Evolutionary conservation across 441 rosid species (phyloP).

Genomic region (Pelargonium citronellum): DNA sequence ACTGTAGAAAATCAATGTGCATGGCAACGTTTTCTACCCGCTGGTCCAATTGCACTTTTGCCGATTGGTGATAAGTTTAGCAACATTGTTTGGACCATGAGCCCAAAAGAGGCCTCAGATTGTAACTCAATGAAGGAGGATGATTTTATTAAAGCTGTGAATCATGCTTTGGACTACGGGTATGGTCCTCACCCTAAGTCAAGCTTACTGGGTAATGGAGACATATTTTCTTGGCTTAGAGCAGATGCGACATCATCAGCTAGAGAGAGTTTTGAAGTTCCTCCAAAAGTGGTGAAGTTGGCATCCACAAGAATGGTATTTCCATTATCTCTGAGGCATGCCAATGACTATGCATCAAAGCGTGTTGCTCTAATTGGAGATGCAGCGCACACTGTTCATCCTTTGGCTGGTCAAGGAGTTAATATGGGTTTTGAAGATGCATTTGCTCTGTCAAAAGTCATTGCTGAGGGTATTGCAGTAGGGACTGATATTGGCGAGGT

Average conservation of each 20-base stretch:
- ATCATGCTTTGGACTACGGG: constrained; percentile 77
- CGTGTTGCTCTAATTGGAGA: constrained; percentile 78
- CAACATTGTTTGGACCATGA: constrained; percentile 95
- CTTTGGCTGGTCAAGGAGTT: constrained; percentile 96
- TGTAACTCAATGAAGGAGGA: constrained; percentile 61
- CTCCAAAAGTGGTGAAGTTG: constrained; percentile 72
- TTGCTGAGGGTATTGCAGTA: constrained; percentile 73
- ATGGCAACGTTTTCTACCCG: constrained; percentile 89
- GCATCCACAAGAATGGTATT: constrained; percentile 79
- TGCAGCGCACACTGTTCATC: constrained; percentile 93
- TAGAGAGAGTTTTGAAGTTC: constrained; percentile 62
- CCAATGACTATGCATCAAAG: constrained; percentile 57
- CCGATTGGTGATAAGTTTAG: constrained; percentile 83
- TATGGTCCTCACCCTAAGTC: constrained; percentile 76
- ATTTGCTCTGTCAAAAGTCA: constrained; percentile 58
- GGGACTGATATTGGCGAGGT: constrained; percentile 91
- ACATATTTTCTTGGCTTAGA: constrained; percentile 56
- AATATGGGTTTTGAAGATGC: constrained; percentile 93
- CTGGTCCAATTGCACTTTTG: constrained; percentile 85
- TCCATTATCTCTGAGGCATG: constrained; percentile 78
- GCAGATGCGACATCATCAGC: constrained; percentile 37
- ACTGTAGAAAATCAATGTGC: constrained; percentile 58
- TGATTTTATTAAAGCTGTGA: constrained; percentile 65
- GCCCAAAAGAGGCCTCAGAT: constrained; percentile 60
- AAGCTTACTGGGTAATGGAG: constrained; percentile 29